Percentiles rank a stretch among this genome's conserved stretches.
Conservation (phyloP, 1,284 basidiomycete species). For the Singerocomus inundabilis region DNA sequence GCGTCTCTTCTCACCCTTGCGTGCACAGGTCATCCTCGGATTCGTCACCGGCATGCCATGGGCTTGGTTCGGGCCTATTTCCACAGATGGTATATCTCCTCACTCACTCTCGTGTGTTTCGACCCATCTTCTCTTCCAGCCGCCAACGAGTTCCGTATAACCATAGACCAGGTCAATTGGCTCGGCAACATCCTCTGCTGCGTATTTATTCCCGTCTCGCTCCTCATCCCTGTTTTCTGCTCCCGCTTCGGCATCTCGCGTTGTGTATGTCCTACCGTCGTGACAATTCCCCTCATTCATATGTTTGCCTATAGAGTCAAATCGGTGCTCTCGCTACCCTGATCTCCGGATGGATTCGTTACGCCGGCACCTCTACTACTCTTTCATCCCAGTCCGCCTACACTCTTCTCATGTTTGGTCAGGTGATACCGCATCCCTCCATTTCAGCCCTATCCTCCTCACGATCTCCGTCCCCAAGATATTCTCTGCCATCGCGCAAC, state of each 20-base stretch:
- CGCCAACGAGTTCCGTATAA: constrained; percentile 57
- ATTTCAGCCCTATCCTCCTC: constrained; percentile 36
- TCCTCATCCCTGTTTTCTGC: constrained; percentile 55
- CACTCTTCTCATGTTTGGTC: constrained; percentile 64
- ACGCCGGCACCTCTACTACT: constrained; percentile 58
- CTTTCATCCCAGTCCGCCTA: constrained; percentile 56
- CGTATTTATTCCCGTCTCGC: constrained; percentile 59
- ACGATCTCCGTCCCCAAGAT: constrained; percentile 18
- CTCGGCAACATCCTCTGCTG: constrained; percentile 64
- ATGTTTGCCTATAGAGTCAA: constrained; percentile 38
- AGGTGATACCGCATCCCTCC: constrained; percentile 53
- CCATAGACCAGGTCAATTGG: constrained; percentile 72
- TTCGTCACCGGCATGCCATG: constrained; percentile 60
- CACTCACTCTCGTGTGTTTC: too few species aligned
- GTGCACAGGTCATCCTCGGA: constrained; percentile 56
- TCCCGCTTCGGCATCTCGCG: constrained; percentile 57
- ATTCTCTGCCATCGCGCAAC: constrained; percentile 55
- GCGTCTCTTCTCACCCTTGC: background rate
- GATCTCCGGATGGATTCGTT: constrained; percentile 71
- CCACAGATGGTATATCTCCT: constrained; percentile 52
- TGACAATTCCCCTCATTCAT: background rate
- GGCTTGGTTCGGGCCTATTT: constrained; percentile 78
- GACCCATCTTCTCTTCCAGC: constrained; percentile 37
- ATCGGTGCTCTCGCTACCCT: constrained; percentile 53
- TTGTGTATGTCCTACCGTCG: constrained; percentile 45